phyloP scores from a whole-genome alignment of 1,139 yeast genomes.

The Yamadazyma atlantica region DNA sequence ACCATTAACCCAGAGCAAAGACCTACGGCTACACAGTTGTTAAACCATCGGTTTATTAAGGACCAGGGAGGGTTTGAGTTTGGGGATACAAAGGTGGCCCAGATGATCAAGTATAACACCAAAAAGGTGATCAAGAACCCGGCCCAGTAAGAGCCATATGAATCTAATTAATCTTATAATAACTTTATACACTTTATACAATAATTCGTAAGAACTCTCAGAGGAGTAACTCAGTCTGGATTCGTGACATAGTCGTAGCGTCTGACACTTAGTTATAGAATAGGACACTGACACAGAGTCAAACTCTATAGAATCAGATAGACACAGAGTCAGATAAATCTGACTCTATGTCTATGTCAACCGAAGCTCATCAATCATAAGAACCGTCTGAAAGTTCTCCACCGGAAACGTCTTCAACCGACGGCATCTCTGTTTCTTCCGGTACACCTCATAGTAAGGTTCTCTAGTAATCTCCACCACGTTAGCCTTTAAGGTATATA shows the following conservation, averaged over 20 bases:
- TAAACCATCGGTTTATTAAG: constrained; percentile 61
- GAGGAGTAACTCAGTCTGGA: too few relatives aligned
- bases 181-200: too few relatives aligned
- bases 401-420: constrained; percentile 75
- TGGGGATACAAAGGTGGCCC: constrained; percentile 61
- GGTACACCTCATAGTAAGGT: constrained; percentile 59
- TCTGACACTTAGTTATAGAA: too few relatives aligned
- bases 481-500: constrained; percentile 68
- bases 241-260: too few relatives aligned
- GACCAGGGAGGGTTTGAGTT: constrained; percentile 53
- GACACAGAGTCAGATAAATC: too few relatives aligned
- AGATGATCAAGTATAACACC: constrained; percentile 34
- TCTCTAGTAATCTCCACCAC: constrained; percentile 86
- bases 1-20: constrained; percentile 76
- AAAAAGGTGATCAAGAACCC: constrained; percentile 21
- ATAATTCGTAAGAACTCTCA: too few relatives aligned
- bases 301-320: too few relatives aligned
- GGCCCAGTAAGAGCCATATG: too few relatives aligned
- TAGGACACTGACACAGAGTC: too few relatives aligned
- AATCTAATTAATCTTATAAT: too few relatives aligned
- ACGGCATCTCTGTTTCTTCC: constrained; percentile 80
- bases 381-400: constrained; percentile 78
- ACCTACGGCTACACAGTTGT: constrained; percentile 79
- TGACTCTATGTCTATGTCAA: constrained; percentile 27
- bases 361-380: constrained; percentile 73